Evolutionary conservation across 441 rosid species (phyloP).

Genomic region (Erysimum pusillum): DNA sequence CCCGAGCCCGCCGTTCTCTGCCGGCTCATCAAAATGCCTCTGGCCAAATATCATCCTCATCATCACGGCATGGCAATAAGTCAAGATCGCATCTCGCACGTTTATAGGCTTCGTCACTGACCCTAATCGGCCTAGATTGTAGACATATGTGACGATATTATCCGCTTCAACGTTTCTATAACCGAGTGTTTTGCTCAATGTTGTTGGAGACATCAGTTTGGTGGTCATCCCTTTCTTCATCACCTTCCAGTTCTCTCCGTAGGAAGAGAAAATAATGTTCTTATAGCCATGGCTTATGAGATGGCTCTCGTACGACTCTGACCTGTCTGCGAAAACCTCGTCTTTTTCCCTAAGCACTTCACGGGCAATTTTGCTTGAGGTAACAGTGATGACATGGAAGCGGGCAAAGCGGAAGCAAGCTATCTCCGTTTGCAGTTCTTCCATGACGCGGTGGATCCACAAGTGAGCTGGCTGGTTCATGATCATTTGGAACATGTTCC

Average conservation of each 20-base stretch:
- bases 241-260: conserved; percentile 51
- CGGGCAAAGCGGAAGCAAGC: too few species aligned
- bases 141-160: not conserved
- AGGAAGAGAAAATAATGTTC: not conserved
- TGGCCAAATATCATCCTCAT: conserved; percentile 51
- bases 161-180: too few species aligned
- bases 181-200: conserved; percentile 25
- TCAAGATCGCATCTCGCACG: conserved; percentile 44
- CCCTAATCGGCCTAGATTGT: conserved; percentile 29
- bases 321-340: conserved; percentile 44
- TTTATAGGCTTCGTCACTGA: conserved; percentile 32
- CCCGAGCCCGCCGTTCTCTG: conserved; percentile 48
- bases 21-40: conserved; percentile 46
- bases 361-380: too few species aligned
- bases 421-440: too few species aligned
- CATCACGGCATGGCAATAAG: conserved; percentile 48
- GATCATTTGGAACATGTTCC: too few species aligned
- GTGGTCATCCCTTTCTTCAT: conserved; percentile 49
- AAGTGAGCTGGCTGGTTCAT: too few species aligned
- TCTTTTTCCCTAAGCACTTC: conserved; percentile 45
- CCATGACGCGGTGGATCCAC: too few species aligned
- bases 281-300: conserved; percentile 40
- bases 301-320: not conserved
- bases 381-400: too few species aligned
- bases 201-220: conserved; percentile 44